Conservation (phyloP, 2,329 filamentous ascomycete genomes). For the Hymenoscyphus repandus region DNA sequence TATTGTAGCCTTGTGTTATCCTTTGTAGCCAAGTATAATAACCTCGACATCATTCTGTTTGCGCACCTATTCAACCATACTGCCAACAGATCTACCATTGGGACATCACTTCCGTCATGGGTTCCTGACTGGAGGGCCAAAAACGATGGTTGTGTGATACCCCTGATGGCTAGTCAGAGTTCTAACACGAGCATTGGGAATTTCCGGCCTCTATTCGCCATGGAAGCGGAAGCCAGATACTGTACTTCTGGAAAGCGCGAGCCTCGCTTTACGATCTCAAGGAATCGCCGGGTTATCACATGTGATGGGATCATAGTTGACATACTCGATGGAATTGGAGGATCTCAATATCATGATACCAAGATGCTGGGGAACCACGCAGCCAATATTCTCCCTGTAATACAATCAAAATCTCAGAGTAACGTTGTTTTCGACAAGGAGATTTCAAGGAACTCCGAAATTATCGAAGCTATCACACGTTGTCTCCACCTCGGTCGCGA, state of each 20-base stretch:
- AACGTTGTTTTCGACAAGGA: not conserved
- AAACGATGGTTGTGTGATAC: not conserved
- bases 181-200: not conserved
- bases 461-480: not conserved
- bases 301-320: conserved; percentile 1
- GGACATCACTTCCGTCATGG: not conserved
- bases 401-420: not conserved
- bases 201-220: not conserved
- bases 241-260: not conserved
- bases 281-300: not conserved
- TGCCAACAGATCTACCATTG: not conserved
- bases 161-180: conserved; percentile 1
- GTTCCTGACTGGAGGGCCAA: conserved; percentile 1
- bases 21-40: conserved; percentile 3
- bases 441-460: not conserved
- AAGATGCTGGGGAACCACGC: not conserved
- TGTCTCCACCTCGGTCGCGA: not conserved
- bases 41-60: conserved; percentile 6
- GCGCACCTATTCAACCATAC: conserved; percentile 1
- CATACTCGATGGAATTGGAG: not conserved
- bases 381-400: not conserved
- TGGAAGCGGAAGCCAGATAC: not conserved
- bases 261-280: not conserved
- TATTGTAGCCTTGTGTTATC: not conserved
- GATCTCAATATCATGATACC: not conserved